These are phyloP conservation scores for Aspergillus nomiae DNA, from an alignment of 2,329 filamentous ascomycete species.

Conservation along the genomic window DNA sequence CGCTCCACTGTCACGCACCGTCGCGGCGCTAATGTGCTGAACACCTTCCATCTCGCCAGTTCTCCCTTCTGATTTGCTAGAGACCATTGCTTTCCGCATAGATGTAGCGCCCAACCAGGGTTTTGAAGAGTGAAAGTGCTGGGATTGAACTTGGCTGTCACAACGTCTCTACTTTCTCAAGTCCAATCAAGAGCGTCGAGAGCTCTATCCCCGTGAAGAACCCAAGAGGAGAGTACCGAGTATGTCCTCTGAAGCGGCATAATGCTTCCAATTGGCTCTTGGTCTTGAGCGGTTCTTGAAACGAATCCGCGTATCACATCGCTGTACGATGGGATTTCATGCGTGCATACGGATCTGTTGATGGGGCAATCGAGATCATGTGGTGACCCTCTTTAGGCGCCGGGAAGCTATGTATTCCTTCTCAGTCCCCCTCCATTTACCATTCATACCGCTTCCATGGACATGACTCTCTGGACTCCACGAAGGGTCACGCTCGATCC, in stretches of 20 bases:
- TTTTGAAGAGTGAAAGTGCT: slow-evolving; percentile 3
- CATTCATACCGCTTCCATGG: not conserved
- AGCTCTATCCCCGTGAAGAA: slow-evolving; percentile 18
- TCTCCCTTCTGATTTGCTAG: slow-evolving; percentile 13
- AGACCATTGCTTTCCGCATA: slow-evolving; percentile 6
- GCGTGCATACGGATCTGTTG: not conserved
- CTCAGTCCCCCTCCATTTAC: slow-evolving; percentile 9
- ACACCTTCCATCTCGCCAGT: slow-evolving; percentile 10
- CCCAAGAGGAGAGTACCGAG: slow-evolving; percentile 9
- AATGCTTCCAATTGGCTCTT: slow-evolving; percentile 16
- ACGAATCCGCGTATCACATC: slow-evolving; percentile 13
- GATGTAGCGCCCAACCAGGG: slow-evolving; percentile 18
- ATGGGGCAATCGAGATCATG: slow-evolving; percentile 12
- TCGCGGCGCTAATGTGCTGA: slow-evolving; percentile 17
- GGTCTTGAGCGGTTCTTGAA: slow-evolving; percentile 12
- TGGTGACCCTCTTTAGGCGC: slow-evolving; percentile 16
- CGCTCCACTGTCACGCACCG: slow-evolving; percentile 22
- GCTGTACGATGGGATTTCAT: not conserved
- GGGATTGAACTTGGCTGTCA: not conserved
- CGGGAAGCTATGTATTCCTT: slow-evolving; percentile 20
- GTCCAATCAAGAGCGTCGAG: slow-evolving; percentile 14
- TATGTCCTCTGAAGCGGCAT: not conserved
- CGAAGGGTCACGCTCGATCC: slow-evolving; percentile 2
- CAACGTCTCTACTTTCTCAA: not conserved
- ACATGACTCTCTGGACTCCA: slow-evolving; percentile 6